phyloP scores from a whole-genome alignment of 768 basidiomycete species.

The Mrakia hoshinonis region DNA sequence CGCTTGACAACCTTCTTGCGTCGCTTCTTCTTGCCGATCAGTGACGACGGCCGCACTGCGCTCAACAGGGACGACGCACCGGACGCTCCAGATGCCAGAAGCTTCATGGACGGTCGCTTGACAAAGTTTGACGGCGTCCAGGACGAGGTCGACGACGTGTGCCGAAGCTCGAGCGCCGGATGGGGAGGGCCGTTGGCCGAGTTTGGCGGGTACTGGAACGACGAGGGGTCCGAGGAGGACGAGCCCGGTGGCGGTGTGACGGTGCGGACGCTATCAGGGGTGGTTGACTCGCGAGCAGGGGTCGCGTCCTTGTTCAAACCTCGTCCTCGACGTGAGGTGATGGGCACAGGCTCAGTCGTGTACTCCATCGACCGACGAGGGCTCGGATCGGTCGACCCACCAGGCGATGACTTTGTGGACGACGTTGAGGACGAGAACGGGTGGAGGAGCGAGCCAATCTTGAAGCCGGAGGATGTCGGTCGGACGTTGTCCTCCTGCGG shows the following conservation, averaged over 20 bases:
- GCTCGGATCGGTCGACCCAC: background rate
- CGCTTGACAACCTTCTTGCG: background rate
- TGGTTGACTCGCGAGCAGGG: background rate
- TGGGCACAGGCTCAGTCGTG: background rate
- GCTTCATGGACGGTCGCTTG: background rate
- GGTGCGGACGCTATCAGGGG: constrained; percentile 7
- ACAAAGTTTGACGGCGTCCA: constrained; percentile 10
- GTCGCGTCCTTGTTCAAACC: background rate
- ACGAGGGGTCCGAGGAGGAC: background rate
- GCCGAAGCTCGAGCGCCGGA: background rate
- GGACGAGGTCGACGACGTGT: constrained; percentile 9
- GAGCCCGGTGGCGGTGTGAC: background rate
- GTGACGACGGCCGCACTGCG: background rate
- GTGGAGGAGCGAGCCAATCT: constrained; percentile 32
- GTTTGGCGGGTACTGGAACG: background rate
- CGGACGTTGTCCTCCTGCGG: background rate
- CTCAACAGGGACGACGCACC: background rate
- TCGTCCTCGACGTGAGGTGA: background rate
- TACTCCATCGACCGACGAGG: background rate
- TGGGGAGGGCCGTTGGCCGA: background rate
- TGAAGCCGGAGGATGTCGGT: background rate
- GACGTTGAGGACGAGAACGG: constrained; percentile 27
- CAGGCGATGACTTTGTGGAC: background rate
- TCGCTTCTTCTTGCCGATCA: background rate
- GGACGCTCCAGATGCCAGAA: background rate